Base-by-base conservation (phyloP, 2,329 filamentous ascomycete species). In the Emergomyces africanus region DNA sequence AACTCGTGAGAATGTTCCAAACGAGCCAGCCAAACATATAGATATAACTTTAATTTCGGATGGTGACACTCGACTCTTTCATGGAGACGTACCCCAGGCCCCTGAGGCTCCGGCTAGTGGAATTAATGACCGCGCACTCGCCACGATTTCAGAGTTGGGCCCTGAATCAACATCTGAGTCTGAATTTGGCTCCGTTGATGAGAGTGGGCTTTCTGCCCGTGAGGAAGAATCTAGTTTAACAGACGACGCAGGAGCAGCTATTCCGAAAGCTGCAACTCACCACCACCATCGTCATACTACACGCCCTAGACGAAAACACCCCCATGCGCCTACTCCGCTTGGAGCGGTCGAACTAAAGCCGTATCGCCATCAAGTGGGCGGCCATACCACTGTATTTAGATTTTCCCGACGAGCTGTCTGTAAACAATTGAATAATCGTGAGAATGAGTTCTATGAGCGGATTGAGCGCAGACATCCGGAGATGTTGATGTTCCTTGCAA, bases 401-500 rank as follows among this genome's bases (percentile, higher is more conserved):
- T 97, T 99, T 70, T 97, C 94, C 20, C 86, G 90, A 65, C 84
- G 91, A 67, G 94, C 94, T 59, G 91, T 99, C 12, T 99, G 94
- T 79, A 99, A 99, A 75, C 90, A 96, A 75, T 82, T 99, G 69
- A 99, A 96, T 73, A 99, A 96, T 71, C 83, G 92, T 68, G 94
- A 99, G 71, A 99, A 99, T 73, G 90, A 96, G 74, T 99, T 99
- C 71, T 99, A 99, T 73, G 94, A 99, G 74, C 94, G 87, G 58
- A 89, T 97, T 67, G 94, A 99, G 77, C 85, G 84, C 68, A 84
- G 89, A 65, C 92, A 99, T 73, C 89, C 90, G 64, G 88, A 96
- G 69, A 80, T 99, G 67, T 77, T 99, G 61, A 84, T 88, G 48
- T 99, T 97, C 70, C 79, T 99, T 64, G 94, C 94, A 64, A 90